Conservation (phyloP, 2,329 filamentous ascomycete genomes). For the Capronia epimyces region DNA sequence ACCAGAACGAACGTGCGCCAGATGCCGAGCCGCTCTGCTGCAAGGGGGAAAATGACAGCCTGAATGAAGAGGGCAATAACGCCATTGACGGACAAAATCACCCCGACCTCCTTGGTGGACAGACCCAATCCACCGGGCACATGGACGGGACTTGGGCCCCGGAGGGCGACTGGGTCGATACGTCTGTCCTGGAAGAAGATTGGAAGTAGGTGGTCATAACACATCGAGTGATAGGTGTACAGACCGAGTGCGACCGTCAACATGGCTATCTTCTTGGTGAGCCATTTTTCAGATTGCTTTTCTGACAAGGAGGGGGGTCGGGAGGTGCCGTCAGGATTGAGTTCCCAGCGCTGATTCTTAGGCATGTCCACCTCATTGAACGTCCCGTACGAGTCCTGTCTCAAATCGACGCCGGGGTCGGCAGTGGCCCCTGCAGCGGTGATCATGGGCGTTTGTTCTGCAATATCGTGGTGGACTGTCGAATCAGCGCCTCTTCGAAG, state of each 20-base stretch:
- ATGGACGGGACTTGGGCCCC: constrained; percentile 45
- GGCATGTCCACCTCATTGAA: constrained; percentile 56
- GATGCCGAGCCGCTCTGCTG: constrained; percentile 59
- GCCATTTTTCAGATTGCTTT: constrained; percentile 45
- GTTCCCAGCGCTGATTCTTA: constrained; percentile 49
- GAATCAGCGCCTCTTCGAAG: constrained; percentile 54
- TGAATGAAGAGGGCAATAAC: constrained; percentile 68
- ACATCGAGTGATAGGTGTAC: constrained; percentile 90
- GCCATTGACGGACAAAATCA: constrained; percentile 65
- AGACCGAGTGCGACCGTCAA: constrained; percentile 78
- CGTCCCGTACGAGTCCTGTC: constrained; percentile 74
- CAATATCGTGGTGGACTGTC: constrained; percentile 38
- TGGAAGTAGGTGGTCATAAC: constrained; percentile 82
- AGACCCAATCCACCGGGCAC: constrained; percentile 62
- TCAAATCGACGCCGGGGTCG: constrained; percentile 65
- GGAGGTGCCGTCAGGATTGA: constrained; percentile 45
- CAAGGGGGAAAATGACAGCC: constrained; percentile 61
- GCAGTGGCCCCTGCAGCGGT: constrained; percentile 69
- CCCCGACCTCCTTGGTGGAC: constrained; percentile 60
- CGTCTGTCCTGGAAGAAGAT: constrained; percentile 85
- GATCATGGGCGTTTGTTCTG: constrained; percentile 67
- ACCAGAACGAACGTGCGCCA: constrained; percentile 63
- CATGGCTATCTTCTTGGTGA: constrained; percentile 63
- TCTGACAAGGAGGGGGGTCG: constrained; percentile 33
- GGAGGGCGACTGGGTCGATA: constrained; percentile 38